Evolutionary conservation across 129 eudicot genomes (phyloP).

Genomic region (Helianthus tuberosus): DNA sequence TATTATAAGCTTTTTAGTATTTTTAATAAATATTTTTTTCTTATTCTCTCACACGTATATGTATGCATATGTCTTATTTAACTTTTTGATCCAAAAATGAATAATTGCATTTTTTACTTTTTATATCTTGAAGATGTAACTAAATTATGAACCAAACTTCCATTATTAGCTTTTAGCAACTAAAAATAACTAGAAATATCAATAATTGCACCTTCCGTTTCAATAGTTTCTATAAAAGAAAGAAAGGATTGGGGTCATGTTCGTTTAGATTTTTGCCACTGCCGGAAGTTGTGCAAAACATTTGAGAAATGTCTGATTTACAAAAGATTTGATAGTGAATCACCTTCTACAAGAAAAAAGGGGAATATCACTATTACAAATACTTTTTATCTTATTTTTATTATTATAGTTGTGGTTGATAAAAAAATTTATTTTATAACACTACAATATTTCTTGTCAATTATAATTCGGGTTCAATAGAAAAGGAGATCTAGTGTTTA

Average conservation of each 20-base stretch:
- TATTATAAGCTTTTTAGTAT: too few species aligned
- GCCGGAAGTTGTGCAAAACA: conserved; percentile 14
- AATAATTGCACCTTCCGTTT: conserved; percentile 17
- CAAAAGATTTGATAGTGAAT: conserved; percentile 41
- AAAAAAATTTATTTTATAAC: not conserved
- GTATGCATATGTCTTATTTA: not conserved
- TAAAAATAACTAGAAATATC: conserved; percentile 27
- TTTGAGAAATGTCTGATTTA: conserved; percentile 17
- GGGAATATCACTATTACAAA: not conserved
- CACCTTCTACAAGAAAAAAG: not conserved
- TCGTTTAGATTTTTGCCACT: conserved; percentile 36
- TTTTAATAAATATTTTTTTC: too few species aligned
- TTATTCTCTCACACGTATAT: too few species aligned
- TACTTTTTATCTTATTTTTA: too few species aligned
- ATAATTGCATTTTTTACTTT: not conserved
- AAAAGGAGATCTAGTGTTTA: too few species aligned
- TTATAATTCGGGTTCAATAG: too few species aligned
- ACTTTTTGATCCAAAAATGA: not conserved
- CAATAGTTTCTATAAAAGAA: conserved; percentile 21
- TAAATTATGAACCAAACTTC: conserved; percentile 21
- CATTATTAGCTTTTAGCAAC: conserved; percentile 17
- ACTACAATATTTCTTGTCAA: too few species aligned
- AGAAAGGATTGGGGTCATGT: conserved; percentile 14
- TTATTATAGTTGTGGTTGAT: not conserved
- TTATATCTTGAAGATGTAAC: not conserved